Base-by-base conservation (phyloP, 306 rosid genomes). In the Arachis hypogaea region DNA sequence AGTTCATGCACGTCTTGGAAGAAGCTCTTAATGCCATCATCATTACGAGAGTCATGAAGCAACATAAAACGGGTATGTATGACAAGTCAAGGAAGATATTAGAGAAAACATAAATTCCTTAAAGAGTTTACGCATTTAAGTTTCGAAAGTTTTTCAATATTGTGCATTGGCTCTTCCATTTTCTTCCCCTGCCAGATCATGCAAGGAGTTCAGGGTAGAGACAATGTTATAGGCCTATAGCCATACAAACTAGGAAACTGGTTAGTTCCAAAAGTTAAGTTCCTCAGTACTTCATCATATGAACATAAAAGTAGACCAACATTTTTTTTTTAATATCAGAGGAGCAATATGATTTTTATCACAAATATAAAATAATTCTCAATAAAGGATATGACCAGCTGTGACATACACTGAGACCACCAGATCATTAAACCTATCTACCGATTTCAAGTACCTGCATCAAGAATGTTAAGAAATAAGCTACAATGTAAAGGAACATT, bases 1-100 rank as follows among this genome's bases (percentile, higher is more conserved):
- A 94, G 97, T 77, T 94, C 98, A 50, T 94, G 97, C 77, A 94
- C 96, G 71, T 94, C 97, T 84, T 94, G 98, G 82, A 94, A 94
- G 79, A 94, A 91, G 86, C 97, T 94, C 86, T 94, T 94, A 78
- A 94, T 94, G 69, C 98, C 98, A 88, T 94, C 98, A 75, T 94
- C 97, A 45, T 91, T 94, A 28, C 96, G 92, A 59, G 94, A 93
- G 79, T 93, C 97, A 58, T 93, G 98, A 81, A 93, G 97, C 81
- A 93, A 82, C 98, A 91, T 93, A 11, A 93, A 42, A 56, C 97
- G 86, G 43, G 96, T 91, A 91, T 93, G 98, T 91, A 76, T 42
- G 84, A 22, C 1, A 30, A 7, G 74, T 93, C 78, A 91, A 89
- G 85, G 96, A 85, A 77, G 81, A 58, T n/a, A 81, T 38, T 47